These are phyloP conservation scores for Saccharomycopsis guyanensis DNA, from an alignment of 805 yeast genomes.

Conservation along the genomic window DNA sequence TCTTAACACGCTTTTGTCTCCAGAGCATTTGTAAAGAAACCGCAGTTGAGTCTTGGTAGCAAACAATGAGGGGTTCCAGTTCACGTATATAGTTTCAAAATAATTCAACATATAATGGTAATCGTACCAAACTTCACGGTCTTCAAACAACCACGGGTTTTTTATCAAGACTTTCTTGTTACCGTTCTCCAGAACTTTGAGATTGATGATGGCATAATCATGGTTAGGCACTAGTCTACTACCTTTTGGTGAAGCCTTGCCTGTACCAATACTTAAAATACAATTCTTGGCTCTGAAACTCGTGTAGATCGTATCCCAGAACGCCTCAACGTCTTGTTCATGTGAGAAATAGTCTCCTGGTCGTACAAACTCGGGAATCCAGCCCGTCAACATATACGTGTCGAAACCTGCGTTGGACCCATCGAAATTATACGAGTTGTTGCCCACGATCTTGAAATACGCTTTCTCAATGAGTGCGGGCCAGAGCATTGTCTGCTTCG, in stretches of 20 bases:
- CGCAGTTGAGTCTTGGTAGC: not conserved
- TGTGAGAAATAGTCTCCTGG: conserved; percentile 29
- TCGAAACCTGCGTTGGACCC: conserved; percentile 79
- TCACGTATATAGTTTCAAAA: conserved; percentile 51
- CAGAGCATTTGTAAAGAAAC: not conserved
- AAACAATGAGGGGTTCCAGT: conserved; percentile 45
- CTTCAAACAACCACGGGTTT: conserved; percentile 38
- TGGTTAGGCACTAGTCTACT: conserved; percentile 44
- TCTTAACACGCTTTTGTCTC: not conserved
- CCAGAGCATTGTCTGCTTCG: conserved; percentile 35
- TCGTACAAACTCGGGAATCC: conserved; percentile 56
- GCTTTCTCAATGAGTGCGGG: conserved; percentile 79
- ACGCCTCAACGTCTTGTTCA: conserved; percentile 19
- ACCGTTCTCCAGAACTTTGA: conserved; percentile 25
- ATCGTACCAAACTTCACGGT: conserved; percentile 24
- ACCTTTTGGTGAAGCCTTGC: conserved; percentile 29
- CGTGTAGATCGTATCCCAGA: conserved; percentile 31
- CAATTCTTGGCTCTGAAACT: conserved; percentile 31
- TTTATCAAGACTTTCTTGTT: conserved; percentile 27
- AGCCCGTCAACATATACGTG: conserved; percentile 57
- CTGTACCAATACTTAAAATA: conserved; percentile 65
- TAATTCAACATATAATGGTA: conserved; percentile 28
- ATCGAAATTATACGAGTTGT: conserved; percentile 45
- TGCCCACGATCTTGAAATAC: conserved; percentile 48
- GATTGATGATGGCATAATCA: conserved; percentile 57